These are phyloP conservation scores for Sistotremastrum suecicum DNA, from an alignment of 768 basidiomycete genomes.

Conservation along the genomic window DNA sequence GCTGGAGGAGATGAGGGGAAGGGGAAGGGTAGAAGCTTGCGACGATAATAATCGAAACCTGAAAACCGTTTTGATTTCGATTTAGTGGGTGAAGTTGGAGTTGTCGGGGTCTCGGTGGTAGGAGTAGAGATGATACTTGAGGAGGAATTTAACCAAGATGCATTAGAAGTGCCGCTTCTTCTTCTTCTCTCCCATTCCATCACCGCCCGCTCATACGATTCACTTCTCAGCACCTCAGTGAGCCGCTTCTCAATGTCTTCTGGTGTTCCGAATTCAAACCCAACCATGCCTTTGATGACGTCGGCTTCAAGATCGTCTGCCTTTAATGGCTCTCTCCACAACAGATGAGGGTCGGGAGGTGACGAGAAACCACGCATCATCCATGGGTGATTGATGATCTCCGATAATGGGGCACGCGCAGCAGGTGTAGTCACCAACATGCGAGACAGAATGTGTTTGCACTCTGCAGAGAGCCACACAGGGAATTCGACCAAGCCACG, in stretches of 20 bases:
- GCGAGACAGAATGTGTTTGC: constrained; percentile 81
- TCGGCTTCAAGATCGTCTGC: constrained; percentile 77
- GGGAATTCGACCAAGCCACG: constrained; percentile 95
- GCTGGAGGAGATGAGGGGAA: too few relatives aligned
- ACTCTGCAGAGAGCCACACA: constrained; percentile 81
- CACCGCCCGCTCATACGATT: constrained; percentile 60
- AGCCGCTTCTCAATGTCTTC: constrained; percentile 74
- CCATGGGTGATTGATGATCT: constrained; percentile 84
- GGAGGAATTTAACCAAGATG: constrained; percentile 1
- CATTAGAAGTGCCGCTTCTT: constrained; percentile 9
- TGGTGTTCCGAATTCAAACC: constrained; percentile 90
- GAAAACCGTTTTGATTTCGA: constrained; percentile 81
- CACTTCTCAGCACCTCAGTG: constrained; percentile 57
- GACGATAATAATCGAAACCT: constrained; percentile 86
- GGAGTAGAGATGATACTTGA: too few relatives aligned
- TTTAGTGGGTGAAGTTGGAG: constrained; percentile 27
- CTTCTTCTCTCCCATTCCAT: constrained; percentile 53
- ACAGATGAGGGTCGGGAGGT: constrained; percentile 71
- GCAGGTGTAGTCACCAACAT: constrained; percentile 96
- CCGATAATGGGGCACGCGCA: constrained; percentile 65
- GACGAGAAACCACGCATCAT: constrained; percentile 79
- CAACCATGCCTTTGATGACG: constrained; percentile 83
- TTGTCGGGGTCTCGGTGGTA: constrained; percentile 5
- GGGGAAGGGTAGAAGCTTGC: constrained; percentile 49
- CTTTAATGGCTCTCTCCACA: constrained; percentile 81